These are phyloP conservation scores for Nannochloris sp. DNA, from an alignment of 139 green algal genomes.

Conservation along the genomic window DNA sequence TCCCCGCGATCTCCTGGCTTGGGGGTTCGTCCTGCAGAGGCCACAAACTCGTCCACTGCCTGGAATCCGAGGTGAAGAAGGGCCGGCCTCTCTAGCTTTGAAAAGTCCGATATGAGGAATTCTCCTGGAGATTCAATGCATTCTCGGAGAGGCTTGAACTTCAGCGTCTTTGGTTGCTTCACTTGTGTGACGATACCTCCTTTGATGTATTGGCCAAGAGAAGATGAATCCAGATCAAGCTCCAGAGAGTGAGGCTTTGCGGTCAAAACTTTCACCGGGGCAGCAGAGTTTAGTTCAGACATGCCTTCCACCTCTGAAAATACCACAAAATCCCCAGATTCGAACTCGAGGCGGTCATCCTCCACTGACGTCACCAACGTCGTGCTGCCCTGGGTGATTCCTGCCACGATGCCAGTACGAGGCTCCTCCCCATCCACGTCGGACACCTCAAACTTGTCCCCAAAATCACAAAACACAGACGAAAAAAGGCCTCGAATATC, in stretches of 20 bases:
- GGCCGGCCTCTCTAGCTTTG: constrained; percentile 86
- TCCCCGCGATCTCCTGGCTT: constrained; percentile 53
- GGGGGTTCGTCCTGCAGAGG: constrained; percentile 46
- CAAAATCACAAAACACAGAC: constrained; percentile 94
- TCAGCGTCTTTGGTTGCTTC: constrained; percentile 80
- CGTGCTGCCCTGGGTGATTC: constrained; percentile 54
- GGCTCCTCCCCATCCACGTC: constrained; percentile 89
- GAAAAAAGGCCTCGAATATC: constrained; percentile 88
- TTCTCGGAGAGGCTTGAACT: constrained; percentile 65
- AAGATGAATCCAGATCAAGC: constrained; percentile 80
- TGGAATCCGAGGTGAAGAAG: constrained; percentile 90
- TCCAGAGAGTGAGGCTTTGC: constrained; percentile 89
- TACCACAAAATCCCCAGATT: constrained; percentile 65
- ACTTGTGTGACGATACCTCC: constrained; percentile 88
- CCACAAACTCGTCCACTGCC: constrained; percentile 76
- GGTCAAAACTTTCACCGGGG: constrained; percentile 68
- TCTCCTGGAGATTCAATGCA: constrained; percentile 78
- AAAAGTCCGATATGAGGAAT: constrained; percentile 93
- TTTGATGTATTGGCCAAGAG: constrained; percentile 38
- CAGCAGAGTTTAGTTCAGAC: constrained; percentile 68
- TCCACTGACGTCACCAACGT: constrained; percentile 93
- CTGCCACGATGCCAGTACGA: constrained; percentile 86
- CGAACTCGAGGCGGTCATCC: constrained; percentile 95
- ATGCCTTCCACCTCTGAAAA: constrained; percentile 91
- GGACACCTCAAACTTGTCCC: constrained; percentile 69